These are phyloP conservation scores for Paraphoma chrysanthemicola DNA, from an alignment of 2,329 filamentous ascomycete genomes.

Conservation along the genomic window DNA sequence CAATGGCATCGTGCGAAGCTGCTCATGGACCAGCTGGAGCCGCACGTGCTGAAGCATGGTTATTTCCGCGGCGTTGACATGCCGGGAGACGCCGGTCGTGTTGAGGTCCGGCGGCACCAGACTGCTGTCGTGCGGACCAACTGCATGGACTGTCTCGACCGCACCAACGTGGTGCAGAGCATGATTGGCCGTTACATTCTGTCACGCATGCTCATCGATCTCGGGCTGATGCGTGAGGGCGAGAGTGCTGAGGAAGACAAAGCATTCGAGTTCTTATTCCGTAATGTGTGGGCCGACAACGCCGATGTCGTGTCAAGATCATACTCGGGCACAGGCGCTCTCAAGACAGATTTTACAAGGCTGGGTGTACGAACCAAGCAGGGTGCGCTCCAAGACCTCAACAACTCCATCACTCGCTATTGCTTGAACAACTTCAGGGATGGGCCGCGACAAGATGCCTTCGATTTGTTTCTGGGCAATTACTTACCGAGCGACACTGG, in stretches of 20 bases:
- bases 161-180: slow-evolving; percentile 97
- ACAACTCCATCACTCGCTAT: slow-evolving; percentile 88
- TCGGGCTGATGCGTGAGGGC: slow-evolving; percentile 78
- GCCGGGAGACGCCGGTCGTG: slow-evolving; percentile 73
- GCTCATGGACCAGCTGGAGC: slow-evolving; percentile 80
- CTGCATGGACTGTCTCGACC: slow-evolving; percentile 98
- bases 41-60: slow-evolving; percentile 77
- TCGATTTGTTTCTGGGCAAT: slow-evolving; percentile 88
- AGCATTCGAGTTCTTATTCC: slow-evolving; percentile 88
- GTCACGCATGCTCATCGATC: slow-evolving; percentile 85
- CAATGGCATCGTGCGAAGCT: slow-evolving; percentile 91
- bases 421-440: slow-evolving; percentile 94
- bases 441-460: slow-evolving; percentile 92
- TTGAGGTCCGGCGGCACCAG: slow-evolving; percentile 83
- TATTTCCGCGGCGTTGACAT: slow-evolving; percentile 94
- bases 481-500: slow-evolving; percentile 78
- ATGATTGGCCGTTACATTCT: slow-evolving; percentile 92
- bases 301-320: slow-evolving; percentile 91
- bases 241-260: slow-evolving; percentile 80
- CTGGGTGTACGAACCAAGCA: slow-evolving; percentile 86
- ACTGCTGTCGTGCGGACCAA: slow-evolving; percentile 94
- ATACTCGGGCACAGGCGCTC: slow-evolving; percentile 93
- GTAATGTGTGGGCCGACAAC: slow-evolving; percentile 98
- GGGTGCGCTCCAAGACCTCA: slow-evolving; percentile 84
- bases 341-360: slow-evolving; percentile 98